These are phyloP conservation scores for Plectosphaerella sp. DNA, from an alignment of 2,329 filamentous ascomycete genomes.

Conservation along the genomic window DNA sequence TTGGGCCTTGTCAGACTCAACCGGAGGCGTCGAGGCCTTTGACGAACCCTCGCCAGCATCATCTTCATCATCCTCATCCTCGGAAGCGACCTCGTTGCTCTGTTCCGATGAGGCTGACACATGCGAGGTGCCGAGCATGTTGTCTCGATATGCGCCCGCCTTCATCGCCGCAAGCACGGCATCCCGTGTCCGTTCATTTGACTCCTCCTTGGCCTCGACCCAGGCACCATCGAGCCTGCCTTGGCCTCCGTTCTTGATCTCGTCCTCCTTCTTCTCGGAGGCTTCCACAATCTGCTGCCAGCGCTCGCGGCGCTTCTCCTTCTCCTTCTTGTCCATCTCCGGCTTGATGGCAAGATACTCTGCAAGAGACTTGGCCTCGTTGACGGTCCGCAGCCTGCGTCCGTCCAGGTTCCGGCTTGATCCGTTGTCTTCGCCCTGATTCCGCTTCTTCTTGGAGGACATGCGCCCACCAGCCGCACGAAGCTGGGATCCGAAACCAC, in stretches of 20 bases:
- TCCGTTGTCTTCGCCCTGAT: conserved; percentile 76
- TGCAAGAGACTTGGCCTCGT: conserved; percentile 90
- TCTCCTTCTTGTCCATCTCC: conserved; percentile 93
- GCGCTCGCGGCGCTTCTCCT: conserved; percentile 75
- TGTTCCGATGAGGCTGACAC: conserved; percentile 38
- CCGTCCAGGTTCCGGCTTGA: conserved; percentile 94
- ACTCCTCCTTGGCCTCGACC: conserved; percentile 93
- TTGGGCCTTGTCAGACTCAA: conserved; percentile 30
- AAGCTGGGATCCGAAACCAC: conserved; percentile 95
- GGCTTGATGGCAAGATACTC: conserved; percentile 95
- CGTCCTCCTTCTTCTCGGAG: conserved; percentile 77
- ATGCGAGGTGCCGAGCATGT: conserved; percentile 47
- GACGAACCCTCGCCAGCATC: conserved; percentile 35
- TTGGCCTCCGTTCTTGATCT: conserved; percentile 69
- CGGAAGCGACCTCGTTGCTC: conserved; percentile 25
- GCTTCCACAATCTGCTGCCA: conserved; percentile 87
- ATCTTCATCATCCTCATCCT: conserved; percentile 28
- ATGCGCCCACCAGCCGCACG: conserved; percentile 96
- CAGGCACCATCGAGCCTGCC: conserved; percentile 81
- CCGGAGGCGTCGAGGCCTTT: conserved; percentile 45
- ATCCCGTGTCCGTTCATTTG: conserved; percentile 74
- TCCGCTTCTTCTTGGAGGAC: conserved; percentile 88
- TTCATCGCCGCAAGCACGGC: conserved; percentile 70
- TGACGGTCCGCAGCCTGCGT: conserved; percentile 82
- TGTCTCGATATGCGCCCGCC: conserved; percentile 58